Evolutionary conservation across 306 rosid species (phyloP), one percentile per base, ranked within the genome.

Genomic region (Ormosia emarginata): DNA sequence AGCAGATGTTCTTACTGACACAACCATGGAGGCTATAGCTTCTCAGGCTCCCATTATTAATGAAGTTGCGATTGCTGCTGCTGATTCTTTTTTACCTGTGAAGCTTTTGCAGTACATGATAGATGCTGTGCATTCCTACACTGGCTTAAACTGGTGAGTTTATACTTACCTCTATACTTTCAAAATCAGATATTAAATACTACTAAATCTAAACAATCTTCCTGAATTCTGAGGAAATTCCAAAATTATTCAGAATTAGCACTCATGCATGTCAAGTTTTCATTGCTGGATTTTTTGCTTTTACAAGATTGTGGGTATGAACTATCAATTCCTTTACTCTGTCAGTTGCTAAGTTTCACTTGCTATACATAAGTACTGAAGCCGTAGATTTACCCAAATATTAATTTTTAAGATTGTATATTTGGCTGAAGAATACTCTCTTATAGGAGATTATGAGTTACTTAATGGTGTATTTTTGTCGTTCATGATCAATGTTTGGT

Each of bases 21-120:
- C 95, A 12, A 73, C 92, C 2, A 46, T 90, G 77, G 91, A 90
- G 8, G 81, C 85, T 24, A 82, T 86, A 18, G 86, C 87, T 78
- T 88, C 94, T 44, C 91, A 89, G 81, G 91, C 82, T 46, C 71
- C 97, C 3, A 87, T 47, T 56, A 75, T 81, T 64, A 79, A 57
- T 82, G 97, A 92, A 83, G 94, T 92, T 41, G 97, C 85, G 47
- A 52, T 92, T 67, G 94, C 94, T 63, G 91, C 91, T 41, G 90
- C 91, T 8, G 92, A 92, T 85, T 92, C 97, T 11, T 85, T 3
- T 83, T 74, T 92, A 10, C 91, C 91, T 49, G 89, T 92, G 43
- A 75, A 87, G 87, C 64, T 17, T 8, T 86, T 90, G 91, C 92
- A 88, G 88, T 82, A 88, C 77, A 30, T 90, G 55, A 95, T 95